phyloP scores from a whole-genome alignment of 2,329 filamentous ascomycete genomes.

The Penicillium capsulatum region DNA sequence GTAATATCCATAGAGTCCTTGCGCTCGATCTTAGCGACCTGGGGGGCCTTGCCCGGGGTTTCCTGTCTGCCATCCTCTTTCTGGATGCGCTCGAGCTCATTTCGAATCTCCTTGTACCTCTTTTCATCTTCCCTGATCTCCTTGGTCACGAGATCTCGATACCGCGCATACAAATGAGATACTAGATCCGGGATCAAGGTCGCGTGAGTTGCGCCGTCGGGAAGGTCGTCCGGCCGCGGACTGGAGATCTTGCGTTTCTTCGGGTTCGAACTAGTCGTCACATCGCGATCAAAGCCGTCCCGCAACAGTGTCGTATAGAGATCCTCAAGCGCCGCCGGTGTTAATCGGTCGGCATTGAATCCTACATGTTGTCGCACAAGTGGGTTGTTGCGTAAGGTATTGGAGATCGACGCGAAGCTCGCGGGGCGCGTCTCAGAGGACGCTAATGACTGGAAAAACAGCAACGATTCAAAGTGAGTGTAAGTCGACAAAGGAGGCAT shows the following conservation, averaged over 20 bases:
- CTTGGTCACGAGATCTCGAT: slow-evolving; percentile 64
- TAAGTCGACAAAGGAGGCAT: slow-evolving; percentile 63
- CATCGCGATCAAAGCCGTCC: slow-evolving; percentile 60
- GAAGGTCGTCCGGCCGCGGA: slow-evolving; percentile 60
- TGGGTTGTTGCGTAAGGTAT: slow-evolving; percentile 67
- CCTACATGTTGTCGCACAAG: slow-evolving; percentile 65
- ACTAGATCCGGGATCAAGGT: slow-evolving; percentile 68
- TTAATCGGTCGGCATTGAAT: slow-evolving; percentile 71
- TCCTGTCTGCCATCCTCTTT: slow-evolving; percentile 52
- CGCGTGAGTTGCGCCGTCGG: slow-evolving; percentile 62
- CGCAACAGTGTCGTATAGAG: slow-evolving; percentile 72
- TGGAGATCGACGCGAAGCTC: slow-evolving; percentile 69
- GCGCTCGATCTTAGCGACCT: slow-evolving; percentile 9
- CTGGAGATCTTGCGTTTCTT: slow-evolving; percentile 72
- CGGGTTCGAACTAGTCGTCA: slow-evolving; percentile 42
- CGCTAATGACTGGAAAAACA: slow-evolving; percentile 76
- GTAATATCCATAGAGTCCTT: slow-evolving; percentile 29
- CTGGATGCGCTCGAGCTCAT: slow-evolving; percentile 66
- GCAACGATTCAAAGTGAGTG: slow-evolving; percentile 78
- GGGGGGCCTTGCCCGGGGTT: slow-evolving; percentile 1
- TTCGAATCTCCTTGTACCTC: slow-evolving; percentile 58
- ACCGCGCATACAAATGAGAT: slow-evolving; percentile 68
- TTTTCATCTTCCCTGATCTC: slow-evolving; percentile 72
- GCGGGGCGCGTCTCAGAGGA: slow-evolving; percentile 61
- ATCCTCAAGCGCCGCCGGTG: slow-evolving; percentile 70